Evolutionary conservation across 75 land plant species (phyloP), one percentile per base, ranked within the genome.

Genomic region (Azolla pinnata): DNA sequence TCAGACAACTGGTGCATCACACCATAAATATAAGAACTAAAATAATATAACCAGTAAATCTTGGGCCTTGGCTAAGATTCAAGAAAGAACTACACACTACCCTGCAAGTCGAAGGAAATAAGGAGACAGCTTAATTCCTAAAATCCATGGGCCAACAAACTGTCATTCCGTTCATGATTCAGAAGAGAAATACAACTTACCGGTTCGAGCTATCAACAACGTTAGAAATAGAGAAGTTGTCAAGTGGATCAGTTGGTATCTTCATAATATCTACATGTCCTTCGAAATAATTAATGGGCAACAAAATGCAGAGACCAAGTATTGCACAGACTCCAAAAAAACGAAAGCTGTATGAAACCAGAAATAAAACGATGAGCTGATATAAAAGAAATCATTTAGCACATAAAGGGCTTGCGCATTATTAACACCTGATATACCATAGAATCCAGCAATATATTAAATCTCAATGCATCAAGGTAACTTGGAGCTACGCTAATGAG

Each of bases 211-310:
- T 84, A 29, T 62, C 42, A 10, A 29, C 31, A 4, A 88, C 67
- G 51, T 83, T 88, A 26, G 87, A 84, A 53, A 88, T 83, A 5
- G 87, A 78, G 20, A 81, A 76, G 31, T 70, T 38, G 71, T 83
- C 87, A 78, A 83, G 47, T 20, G 75, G 61, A 62, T 67, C 65
- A 16, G 70, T 71, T 14, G 76, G 57, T 28, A 80, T 31, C 20
- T 44, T 54, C 0, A 20, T 16, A 19, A 61, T 56, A 31, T 63
- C 57, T 14, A 67, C 46, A 63, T 58, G 31, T 60, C 62, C 67
- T 42, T 88, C 65, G 16, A 61, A 27, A 60, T 64, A 83, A 60
- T 93, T 93, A 27, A 93, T 29, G 1, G 98, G 98, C 29, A 83
- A 74, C 38, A 93, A 69, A 34, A 85, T 44, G 56, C 66, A 76